A percentile compares a stretch with the other conserved stretches of the same genome.
phyloP scores from a whole-genome alignment of 306 rosid species.

The Comarum palustre region DNA sequence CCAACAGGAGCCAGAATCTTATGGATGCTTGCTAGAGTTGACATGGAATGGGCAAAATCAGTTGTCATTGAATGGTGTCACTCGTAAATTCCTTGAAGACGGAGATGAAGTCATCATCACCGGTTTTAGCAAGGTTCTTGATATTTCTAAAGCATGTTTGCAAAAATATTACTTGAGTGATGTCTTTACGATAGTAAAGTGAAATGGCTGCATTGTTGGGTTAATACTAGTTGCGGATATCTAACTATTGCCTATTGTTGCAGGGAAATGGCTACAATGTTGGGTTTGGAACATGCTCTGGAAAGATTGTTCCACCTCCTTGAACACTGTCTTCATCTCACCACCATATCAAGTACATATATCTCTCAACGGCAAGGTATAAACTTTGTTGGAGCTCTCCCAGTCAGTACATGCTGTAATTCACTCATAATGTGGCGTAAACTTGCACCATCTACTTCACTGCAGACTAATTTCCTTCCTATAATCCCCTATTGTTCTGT shows the following conservation, averaged over 20 bases:
- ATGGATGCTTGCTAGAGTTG: slow-evolving; percentile 84
- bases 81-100: slow-evolving; percentile 80
- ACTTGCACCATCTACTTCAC: neutral
- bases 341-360: neutral
- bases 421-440: neutral
- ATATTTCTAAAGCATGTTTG: slow-evolving; percentile 4
- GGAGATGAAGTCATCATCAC: slow-evolving; percentile 86
- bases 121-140: slow-evolving; percentile 76
- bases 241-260: slow-evolving; percentile 16
- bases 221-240: neutral
- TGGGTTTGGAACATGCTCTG: slow-evolving; percentile 81
- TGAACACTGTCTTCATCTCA: slow-evolving; percentile 19
- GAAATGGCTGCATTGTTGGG: neutral
- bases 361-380: neutral
- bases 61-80: slow-evolving; percentile 51
- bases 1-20: slow-evolving; percentile 70
- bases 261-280: slow-evolving; percentile 81
- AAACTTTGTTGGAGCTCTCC: slow-evolving; percentile 3
- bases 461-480: neutral
- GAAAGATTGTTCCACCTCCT: slow-evolving; percentile 63
- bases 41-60: slow-evolving; percentile 87
- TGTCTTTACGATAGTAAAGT: neutral
- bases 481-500: neutral
- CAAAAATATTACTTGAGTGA: neutral
- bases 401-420: neutral